Evolutionary conservation across 2,329 filamentous ascomycete genomes (phyloP).

Genomic region (Botryotinia calthae): DNA sequence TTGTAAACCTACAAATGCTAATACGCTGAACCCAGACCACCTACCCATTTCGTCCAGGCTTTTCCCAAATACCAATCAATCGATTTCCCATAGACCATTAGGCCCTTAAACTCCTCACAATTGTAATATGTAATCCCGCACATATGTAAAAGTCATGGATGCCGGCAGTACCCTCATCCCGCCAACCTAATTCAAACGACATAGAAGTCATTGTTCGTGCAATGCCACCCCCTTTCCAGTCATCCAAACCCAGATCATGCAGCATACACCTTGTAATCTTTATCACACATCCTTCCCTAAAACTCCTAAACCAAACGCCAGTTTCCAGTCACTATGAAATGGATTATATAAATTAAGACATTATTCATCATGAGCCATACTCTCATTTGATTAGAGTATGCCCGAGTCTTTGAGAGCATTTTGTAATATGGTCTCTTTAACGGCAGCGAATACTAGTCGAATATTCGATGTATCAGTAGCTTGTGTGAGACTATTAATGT

Average conservation of each 20-base stretch:
- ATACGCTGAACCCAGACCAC: not conserved
- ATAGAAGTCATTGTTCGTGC: constrained; percentile 13
- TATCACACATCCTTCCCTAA: constrained; percentile 32
- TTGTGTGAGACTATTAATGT: constrained; percentile 77
- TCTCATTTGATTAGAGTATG: constrained; percentile 64
- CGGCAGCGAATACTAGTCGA: constrained; percentile 92
- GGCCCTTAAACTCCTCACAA: constrained; percentile 14
- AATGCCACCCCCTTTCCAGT: constrained; percentile 20
- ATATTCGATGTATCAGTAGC: constrained; percentile 99
- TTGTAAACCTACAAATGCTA: constrained; percentile 11
- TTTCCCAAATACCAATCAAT: constrained; percentile 4
- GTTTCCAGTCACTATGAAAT: constrained; percentile 27
- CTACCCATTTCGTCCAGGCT: not conserved
- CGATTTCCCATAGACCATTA: constrained; percentile 1
- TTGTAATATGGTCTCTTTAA: constrained; percentile 98
- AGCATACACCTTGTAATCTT: constrained; percentile 24
- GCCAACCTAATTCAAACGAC: constrained; percentile 5
- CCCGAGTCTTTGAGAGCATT: constrained; percentile 98
- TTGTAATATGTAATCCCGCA: constrained; percentile 14
- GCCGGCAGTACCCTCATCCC: constrained; percentile 5
- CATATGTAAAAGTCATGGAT: constrained; percentile 19
- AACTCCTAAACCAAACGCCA: constrained; percentile 35
- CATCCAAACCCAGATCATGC: constrained; percentile 25
- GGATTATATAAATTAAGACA: constrained; percentile 28
- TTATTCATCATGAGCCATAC: constrained; percentile 27